Base-by-base conservation (phyloP, 2,329 filamentous ascomycete species). In the Coniochaeta pulveracea region DNA sequence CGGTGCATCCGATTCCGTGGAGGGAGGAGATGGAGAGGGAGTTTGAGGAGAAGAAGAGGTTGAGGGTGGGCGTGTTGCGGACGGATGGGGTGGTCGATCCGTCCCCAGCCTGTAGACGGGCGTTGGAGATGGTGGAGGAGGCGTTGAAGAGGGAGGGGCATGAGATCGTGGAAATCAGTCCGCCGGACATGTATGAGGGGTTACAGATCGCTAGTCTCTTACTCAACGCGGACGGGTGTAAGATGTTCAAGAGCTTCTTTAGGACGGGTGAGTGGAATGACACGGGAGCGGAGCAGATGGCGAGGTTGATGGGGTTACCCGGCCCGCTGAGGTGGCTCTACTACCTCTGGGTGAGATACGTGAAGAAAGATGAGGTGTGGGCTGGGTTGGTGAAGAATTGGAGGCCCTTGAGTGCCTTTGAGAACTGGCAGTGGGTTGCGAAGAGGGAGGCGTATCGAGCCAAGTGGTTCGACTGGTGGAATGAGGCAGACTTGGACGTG, bases 391-490 rank as follows among this genome's bases (percentile, higher is more conserved):
- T 95, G 29, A 66, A 69, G 26, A 65, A 79, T 46, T 93, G 84
- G 72, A 69, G 76, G 34, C 69, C 73, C 34, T 86, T 88, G 58
- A 76, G 69, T 9, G 79, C 80, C 2, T 74, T 70, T 40, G 78
- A 93, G 56, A 80, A 89, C 50, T 95, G 85, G 85, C 69, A 82
- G 45, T 70, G 91, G 33, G 85, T 89, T 4, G 68, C 71, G 2
- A 69, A 76, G 56, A 73, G 88, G 16, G 89, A 95, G 57, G 64
- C 67, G 1, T 93, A 85, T 63, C 80, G 84, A 43, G 70, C 69
- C 10, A 67, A 63, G 34, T 95, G 85, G 76, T 88, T 85, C 52
- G 72, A 80, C 15, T 95, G 85, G 82, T 93, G 85, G 85, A 72
- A 84, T 38, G 60, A 68, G 9, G 69, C 72, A 23, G 63, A 76